phyloP scores from a whole-genome alignment of 768 basidiomycete genomes.

The Russula sp. region DNA sequence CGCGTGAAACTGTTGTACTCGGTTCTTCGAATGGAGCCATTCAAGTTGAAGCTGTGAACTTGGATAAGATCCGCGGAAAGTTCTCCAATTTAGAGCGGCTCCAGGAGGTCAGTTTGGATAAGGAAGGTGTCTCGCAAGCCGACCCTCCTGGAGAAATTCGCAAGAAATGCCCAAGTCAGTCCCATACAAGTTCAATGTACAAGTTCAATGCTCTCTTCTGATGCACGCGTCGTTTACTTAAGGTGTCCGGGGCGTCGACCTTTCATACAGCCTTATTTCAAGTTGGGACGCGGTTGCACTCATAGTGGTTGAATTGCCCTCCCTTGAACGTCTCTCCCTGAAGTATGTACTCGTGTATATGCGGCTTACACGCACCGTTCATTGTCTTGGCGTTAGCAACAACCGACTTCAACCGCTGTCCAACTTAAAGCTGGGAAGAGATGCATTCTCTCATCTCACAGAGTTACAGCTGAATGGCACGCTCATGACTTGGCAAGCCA shows the following conservation, averaged over 20 bases:
- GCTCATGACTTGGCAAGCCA: conserved; percentile 67
- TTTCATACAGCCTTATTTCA: conserved; percentile 71
- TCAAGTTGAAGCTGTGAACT: conserved; percentile 78
- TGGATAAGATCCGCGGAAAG: conserved; percentile 74
- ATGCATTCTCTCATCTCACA: conserved; percentile 50
- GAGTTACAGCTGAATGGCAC: conserved; percentile 77
- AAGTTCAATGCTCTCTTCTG: conserved; percentile 26
- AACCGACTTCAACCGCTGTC: conserved; percentile 56
- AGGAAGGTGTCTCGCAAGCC: conserved; percentile 56
- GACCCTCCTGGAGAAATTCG: conserved; percentile 50
- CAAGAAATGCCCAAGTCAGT: conserved; percentile 67
- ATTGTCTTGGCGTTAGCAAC: conserved; percentile 33
- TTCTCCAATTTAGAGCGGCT: conserved; percentile 64
- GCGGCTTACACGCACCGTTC: conserved; percentile 20
- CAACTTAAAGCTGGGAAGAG: conserved; percentile 35
- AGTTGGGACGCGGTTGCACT: conserved; percentile 66
- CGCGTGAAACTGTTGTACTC: conserved; percentile 62
- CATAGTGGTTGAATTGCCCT: conserved; percentile 60
- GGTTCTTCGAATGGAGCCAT: conserved; percentile 84
- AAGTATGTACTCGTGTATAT: conserved; percentile 56
- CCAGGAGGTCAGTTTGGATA: conserved; percentile 78
- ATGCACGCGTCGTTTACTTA: conserved; percentile 2
- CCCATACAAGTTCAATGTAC: conserved; percentile 13
- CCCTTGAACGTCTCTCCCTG: conserved; percentile 62
- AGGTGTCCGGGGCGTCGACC: conserved; percentile 57